These are phyloP conservation scores for Atalantia buxifolia DNA, from an alignment of 345 rosid species.

Conservation along the genomic window DNA sequence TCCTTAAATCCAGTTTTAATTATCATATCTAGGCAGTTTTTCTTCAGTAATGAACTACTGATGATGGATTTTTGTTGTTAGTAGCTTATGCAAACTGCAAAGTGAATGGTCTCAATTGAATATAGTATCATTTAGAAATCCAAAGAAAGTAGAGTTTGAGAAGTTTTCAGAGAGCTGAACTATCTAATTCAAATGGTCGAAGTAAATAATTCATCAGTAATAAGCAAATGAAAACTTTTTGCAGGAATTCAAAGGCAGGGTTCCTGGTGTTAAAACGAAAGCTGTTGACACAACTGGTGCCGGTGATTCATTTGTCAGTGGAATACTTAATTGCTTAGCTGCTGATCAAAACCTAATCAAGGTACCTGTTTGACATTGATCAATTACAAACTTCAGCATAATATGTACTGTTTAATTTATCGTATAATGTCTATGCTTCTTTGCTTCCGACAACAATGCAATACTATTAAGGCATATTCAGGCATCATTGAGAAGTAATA, in stretches of 20 bases:
- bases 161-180: not conserved
- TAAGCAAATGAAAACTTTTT: not conserved
- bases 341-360: constrained; percentile 42
- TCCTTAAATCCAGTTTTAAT: not conserved
- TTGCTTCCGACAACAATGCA: not conserved
- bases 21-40: not conserved
- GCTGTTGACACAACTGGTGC: constrained; percentile 85
- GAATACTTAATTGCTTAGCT: constrained; percentile 57
- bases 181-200: not conserved
- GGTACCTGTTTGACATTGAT: constrained; percentile 27
- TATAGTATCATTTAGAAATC: not conserved
- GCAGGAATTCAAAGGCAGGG: constrained; percentile 72
- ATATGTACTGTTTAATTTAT: not conserved
- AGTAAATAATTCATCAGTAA: not conserved
- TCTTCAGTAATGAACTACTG: not conserved
- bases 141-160: not conserved
- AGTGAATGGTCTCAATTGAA: not conserved
- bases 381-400: not conserved
- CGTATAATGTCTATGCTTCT: too few species aligned
- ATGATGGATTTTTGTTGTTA: not conserved
- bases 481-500: not conserved
- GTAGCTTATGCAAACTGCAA: not conserved
- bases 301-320: constrained; percentile 82
- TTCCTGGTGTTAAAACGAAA: constrained; percentile 60
- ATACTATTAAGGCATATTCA: not conserved